phyloP scores from a whole-genome alignment of 257 asterid species.

The Solanum chaucha region DNA sequence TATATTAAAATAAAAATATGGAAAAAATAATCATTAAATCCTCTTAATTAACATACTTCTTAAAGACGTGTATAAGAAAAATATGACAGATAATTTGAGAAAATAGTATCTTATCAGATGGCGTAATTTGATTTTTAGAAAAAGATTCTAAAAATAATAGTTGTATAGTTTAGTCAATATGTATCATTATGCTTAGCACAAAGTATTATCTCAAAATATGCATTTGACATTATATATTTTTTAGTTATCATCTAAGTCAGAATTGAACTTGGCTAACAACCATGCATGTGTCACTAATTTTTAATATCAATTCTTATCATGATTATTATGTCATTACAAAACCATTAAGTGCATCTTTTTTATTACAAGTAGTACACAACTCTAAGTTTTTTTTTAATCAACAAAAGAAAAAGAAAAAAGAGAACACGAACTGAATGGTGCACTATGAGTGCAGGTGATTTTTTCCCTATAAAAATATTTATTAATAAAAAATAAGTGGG shows the following conservation, averaged over 20 bases:
- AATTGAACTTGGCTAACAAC: background rate
- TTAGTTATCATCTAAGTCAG: background rate
- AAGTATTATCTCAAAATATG: background rate
- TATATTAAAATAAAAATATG: background rate
- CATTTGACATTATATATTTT: background rate
- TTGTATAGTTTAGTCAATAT: background rate
- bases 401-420: background rate
- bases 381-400: background rate
- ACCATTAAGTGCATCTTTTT: background rate
- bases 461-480: background rate
- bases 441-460: conserved; percentile 6
- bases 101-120: background rate
- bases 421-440: background rate
- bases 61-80: background rate
- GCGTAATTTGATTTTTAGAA: background rate
- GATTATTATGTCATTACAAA: background rate
- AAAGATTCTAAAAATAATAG: background rate
- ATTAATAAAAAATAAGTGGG: background rate
- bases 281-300: background rate
- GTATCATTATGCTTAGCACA: background rate
- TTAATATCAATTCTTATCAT: background rate
- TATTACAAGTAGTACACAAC: background rate
- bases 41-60: background rate
- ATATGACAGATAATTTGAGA: background rate
- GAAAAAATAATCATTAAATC: background rate